These are phyloP conservation scores for Lodderomyces orthopsilosis DNA, from an alignment of 1,139 yeast species.

Conservation along the genomic window DNA sequence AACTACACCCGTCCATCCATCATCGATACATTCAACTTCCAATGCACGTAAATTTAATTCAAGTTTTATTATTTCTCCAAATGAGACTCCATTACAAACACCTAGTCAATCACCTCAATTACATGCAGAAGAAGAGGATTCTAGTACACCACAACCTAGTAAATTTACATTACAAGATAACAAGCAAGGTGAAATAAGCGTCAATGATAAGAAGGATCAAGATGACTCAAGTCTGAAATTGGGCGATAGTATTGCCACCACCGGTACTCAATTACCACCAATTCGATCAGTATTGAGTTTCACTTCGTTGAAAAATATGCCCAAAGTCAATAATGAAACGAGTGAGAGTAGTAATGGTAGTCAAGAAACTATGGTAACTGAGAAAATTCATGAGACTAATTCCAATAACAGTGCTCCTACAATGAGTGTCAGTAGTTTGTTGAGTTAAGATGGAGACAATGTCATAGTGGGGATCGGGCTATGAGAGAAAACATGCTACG, in stretches of 20 bases:
- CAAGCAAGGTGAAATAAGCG: background rate
- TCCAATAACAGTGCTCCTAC: background rate
- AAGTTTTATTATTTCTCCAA: constrained; percentile 18
- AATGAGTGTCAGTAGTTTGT: constrained; percentile 3
- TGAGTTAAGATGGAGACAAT: background rate
- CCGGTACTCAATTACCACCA: constrained; percentile 45
- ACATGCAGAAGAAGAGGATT: constrained; percentile 11
- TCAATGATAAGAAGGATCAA: constrained; percentile 7
- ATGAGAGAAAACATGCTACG: too few species aligned
- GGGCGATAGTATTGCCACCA: constrained; percentile 33
- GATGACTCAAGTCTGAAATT: constrained; percentile 17
- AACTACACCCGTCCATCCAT: constrained; percentile 2
- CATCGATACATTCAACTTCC: background rate
- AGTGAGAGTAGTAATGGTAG: constrained; percentile 10
- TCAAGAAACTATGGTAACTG: background rate
- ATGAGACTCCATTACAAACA: constrained; percentile 26
- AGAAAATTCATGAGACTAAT: background rate
- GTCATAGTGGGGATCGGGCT: too few species aligned
- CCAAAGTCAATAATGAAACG: background rate
- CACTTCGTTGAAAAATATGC: constrained; percentile 15
- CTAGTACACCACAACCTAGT: background rate
- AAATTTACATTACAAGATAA: background rate
- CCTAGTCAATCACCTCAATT: constrained; percentile 46
- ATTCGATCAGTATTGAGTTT: constrained; percentile 41
- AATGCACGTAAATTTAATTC: constrained; percentile 3